A percentile compares a stretch with the other conserved stretches of the same genome.
Evolutionary conservation across 108 stramenopile species (phyloP).

Genomic region (Pseudonitzschia delicatissima): DNA sequence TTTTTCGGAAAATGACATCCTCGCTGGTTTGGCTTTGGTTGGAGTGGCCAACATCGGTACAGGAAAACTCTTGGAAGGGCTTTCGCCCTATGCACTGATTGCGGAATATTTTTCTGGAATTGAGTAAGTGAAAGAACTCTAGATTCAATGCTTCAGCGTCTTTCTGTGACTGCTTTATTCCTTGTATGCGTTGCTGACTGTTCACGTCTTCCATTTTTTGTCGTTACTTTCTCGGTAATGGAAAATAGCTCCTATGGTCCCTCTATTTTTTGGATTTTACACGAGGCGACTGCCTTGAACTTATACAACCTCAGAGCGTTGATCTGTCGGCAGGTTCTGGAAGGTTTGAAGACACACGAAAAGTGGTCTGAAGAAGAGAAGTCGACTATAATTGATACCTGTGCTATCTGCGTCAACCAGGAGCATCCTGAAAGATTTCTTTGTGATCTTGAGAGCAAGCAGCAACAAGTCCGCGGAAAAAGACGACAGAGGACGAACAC

Average conservation of each 20-base stretch:
- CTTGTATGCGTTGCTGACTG: background rate
- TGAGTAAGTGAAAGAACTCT: slow-evolving; percentile 9
- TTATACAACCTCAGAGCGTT: slow-evolving; percentile 22
- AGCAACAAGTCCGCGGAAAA: background rate
- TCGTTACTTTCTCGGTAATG: background rate
- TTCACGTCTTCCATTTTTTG: background rate
- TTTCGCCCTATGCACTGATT: slow-evolving; percentile 9
- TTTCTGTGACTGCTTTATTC: background rate
- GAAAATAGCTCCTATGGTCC: slow-evolving; percentile 2
- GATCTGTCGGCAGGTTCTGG: slow-evolving; percentile 21
- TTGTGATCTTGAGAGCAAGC: background rate
- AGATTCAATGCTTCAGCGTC: too few relatives aligned
- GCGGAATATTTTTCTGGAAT: slow-evolving; percentile 8
- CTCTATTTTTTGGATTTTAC: slow-evolving; percentile 9
- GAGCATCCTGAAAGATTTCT: slow-evolving; percentile 16
- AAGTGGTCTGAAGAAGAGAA: slow-evolving; percentile 11
- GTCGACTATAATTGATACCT: slow-evolving; percentile 14
- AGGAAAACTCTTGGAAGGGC: background rate
- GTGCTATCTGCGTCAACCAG: slow-evolving; percentile 13
- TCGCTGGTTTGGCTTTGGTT: slow-evolving; percentile 19
- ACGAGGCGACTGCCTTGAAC: slow-evolving; percentile 9
- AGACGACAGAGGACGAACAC: background rate
- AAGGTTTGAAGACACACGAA: slow-evolving; percentile 9
- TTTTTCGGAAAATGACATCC: slow-evolving; percentile 7
- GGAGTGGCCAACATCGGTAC: slow-evolving; percentile 9